phyloP scores from a whole-genome alignment of 257 asterid genomes.

The Solanum medicagineum region DNA sequence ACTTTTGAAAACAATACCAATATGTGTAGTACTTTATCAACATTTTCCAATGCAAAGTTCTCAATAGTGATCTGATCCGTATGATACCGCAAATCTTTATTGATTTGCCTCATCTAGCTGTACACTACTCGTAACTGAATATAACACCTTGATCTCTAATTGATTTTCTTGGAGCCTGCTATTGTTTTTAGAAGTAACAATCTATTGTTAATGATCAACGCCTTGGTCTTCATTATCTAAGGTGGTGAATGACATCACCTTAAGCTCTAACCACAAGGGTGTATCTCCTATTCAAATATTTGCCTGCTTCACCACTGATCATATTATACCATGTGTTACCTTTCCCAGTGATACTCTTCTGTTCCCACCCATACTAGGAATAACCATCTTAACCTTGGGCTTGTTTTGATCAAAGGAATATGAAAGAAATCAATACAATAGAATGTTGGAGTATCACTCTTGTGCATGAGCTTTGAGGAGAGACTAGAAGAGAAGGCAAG shows the following conservation, averaged over 20 bases:
- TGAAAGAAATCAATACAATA: background rate
- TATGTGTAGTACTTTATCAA: background rate
- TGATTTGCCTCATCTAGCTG: background rate
- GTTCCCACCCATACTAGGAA: background rate
- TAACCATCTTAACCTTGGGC: background rate
- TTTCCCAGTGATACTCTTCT: background rate
- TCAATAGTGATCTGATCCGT: background rate
- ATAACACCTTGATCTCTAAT: background rate
- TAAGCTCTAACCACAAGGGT: background rate
- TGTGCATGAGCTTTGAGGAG: background rate
- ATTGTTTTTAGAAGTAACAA: background rate
- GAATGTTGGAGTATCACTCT: background rate
- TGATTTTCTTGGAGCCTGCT: background rate
- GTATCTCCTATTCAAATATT: background rate
- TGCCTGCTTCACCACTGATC: background rate
- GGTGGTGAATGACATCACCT: background rate
- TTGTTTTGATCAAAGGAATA: background rate
- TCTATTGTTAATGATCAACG: background rate
- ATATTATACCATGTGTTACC: background rate
- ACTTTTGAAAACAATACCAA: background rate
- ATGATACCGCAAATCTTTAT: background rate
- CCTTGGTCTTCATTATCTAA: background rate
- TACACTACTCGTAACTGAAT: background rate
- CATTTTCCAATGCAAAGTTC: background rate
- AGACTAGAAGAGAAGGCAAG: background rate